Evolutionary conservation across 2,329 filamentous ascomycete genomes (phyloP), one percentile per base, ranked within the genome.

Genomic region (Colletotrichum plurivorum): DNA sequence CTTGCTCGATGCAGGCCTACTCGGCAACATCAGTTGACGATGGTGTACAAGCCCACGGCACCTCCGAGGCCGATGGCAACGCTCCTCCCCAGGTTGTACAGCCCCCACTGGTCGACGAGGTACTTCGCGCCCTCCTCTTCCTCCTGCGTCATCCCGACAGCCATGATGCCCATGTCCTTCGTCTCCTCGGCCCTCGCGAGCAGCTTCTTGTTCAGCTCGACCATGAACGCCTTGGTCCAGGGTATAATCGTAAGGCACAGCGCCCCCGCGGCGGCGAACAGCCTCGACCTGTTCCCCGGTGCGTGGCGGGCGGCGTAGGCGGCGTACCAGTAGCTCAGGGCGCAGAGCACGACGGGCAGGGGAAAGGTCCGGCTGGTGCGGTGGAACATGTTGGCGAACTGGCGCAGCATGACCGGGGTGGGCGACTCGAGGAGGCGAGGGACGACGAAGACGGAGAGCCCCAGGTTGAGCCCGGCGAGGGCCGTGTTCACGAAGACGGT

Each of bases 391-490:
- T 75, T 79, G 67, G 76, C 73, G 87, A 87, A 91, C 78, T 90
- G 88, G 46, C 80, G 81, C 39, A 87, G 84, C 69, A 89, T 84
- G 12, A 89, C 77, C 2, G 84, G 84, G 1, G 85, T 83, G 1
- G 89, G 89, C 0, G 87, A 84, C 67, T 86, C 81, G 67, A 90
- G 83, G 9, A 90, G 77, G 48, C 85, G 82, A 2, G 88, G 88
- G 2, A 87, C 74, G n/a, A 80, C 70, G 66, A 82, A 78, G 74
- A 80, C 73, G 6, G 85, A 88, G 61, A 84, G 68, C 51, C 77
- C 73, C 53, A 82, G 72, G 55, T 75, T 78, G 66, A 76, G 72
- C 57, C 83, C 84, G 8, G 79, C 75, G 3, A 85, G 73, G 63
- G 84, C 81, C 22, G 84, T 82, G 45, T 86, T 83, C 53, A 84